A percentile compares a stretch with the other conserved stretches of the same genome.
Evolutionary conservation across 176 grass and related monocot species (phyloP).

Genomic region (Rhynchospora tenuis): DNA sequence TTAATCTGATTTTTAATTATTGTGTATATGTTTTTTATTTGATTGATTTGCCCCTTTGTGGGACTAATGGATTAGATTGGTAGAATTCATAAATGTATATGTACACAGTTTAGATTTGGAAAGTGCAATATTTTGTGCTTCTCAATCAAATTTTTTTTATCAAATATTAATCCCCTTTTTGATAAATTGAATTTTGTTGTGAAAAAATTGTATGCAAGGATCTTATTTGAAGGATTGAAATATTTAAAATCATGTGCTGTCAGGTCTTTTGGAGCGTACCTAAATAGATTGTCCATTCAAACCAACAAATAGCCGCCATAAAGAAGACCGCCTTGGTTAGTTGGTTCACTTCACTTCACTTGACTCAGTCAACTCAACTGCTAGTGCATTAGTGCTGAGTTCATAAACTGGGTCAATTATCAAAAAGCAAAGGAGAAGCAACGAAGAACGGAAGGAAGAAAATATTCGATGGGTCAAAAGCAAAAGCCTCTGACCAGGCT

Average conservation of each 20-base stretch:
- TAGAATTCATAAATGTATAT: neutral
- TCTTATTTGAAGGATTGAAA: no score
- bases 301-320: neutral
- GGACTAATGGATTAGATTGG: slow-evolving; percentile 13
- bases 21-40: slow-evolving; percentile 17
- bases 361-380: neutral
- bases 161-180: neutral
- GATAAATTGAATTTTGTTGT: neutral
- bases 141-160: neutral
- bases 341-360: neutral
- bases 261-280: neutral
- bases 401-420: neutral
- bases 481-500: neutral
- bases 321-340: neutral
- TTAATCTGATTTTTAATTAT: slow-evolving; percentile 22
- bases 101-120: slow-evolving; percentile 11
- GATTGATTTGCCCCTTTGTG: neutral
- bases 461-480: neutral
- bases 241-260: no score
- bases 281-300: neutral
- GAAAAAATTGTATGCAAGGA: neutral
- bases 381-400: neutral
- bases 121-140: slow-evolving; percentile 7
- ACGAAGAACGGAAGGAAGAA: neutral
- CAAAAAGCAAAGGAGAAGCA: neutral